Evolutionary conservation across 805 yeast genomes (phyloP), one percentile per base, ranked within the genome.

Genomic region (Monosporozyma unispora): DNA sequence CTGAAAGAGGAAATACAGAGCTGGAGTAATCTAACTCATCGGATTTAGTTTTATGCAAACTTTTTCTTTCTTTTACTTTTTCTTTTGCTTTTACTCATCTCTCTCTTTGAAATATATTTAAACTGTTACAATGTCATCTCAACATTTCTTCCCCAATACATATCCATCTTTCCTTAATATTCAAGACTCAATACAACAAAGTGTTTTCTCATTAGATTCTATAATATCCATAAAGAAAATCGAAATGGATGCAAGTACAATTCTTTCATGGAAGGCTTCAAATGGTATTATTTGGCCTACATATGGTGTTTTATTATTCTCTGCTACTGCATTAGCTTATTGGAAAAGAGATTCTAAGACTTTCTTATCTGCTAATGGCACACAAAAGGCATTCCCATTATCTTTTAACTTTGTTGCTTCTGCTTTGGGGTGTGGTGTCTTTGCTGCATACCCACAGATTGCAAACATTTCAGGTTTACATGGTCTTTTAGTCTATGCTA

Each of bases 401-500:
- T 85, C 96, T 1, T 72, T 90, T 52, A 90, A 90, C 65, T 90
- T 90, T 63, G 80, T 90, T 48, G 97, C 97, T 46, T 82, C 95
- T 56, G 95, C 95, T 78, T 74, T 87, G 82, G 96, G 96, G 47
- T 84, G 87, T 68, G 96, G 96, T 66, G 79, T 88, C 48, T 70
- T 90, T 35, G 78, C 93, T 10, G 85, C 96, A 0, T 90, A 87
- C 59, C 81, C 96, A 2, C 84, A 88, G 66, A 84, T 90, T 54
- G 96, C 91, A 2, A 88, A 88, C 53, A 70, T 81, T 48, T 79
- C 91, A 0, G 97, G 97, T 33, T 71, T 90, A 42, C 96, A 89
- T 57, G 96, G 96, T 2, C 72, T 90, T 45, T 62, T 90, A 49
- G 95, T 87, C 8, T 90, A 90, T 62, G 80, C 89, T 1, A 55